Percentiles rank a stretch among this genome's conserved stretches.
phyloP scores from a whole-genome alignment of 208 protist species.

The Zelonia costaricensis region DNA sequence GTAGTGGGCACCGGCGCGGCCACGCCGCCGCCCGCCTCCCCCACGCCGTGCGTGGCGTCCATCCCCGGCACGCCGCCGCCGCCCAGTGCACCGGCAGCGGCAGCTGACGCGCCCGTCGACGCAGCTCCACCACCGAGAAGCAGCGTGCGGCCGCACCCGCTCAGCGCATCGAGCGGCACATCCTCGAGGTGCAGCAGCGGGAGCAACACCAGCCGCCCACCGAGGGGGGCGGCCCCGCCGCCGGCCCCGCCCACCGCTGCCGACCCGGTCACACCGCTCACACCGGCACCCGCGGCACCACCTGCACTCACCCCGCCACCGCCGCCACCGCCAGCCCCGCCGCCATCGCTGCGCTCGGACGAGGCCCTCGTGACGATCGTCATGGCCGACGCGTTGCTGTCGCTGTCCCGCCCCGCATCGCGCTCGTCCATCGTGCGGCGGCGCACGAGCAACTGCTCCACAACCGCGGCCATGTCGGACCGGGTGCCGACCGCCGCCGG shows the following conservation, averaged over 20 bases:
- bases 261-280: too few species aligned
- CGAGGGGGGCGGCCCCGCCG: slow-evolving; percentile 9
- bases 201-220: slow-evolving; percentile 27
- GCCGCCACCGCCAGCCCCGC: background rate
- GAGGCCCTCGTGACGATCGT: slow-evolving; percentile 31
- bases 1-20: background rate
- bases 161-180: slow-evolving; percentile 73
- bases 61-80: slow-evolving; percentile 4
- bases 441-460: slow-evolving; percentile 57
- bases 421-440: slow-evolving; percentile 38
- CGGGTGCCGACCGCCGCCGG: slow-evolving; percentile 52
- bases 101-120: background rate
- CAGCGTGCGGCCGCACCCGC: slow-evolving; percentile 14
- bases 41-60: slow-evolving; percentile 14
- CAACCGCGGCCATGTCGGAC: slow-evolving; percentile 63
- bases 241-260: background rate
- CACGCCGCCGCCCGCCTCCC: background rate
- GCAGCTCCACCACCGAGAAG: background rate
- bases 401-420: background rate
- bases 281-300: slow-evolving; percentile 17
- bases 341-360: slow-evolving; percentile 23
- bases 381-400: slow-evolving; percentile 23
- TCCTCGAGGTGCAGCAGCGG: slow-evolving; percentile 71
- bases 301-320: too few species aligned
- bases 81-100: background rate